Evolutionary conservation across 768 basidiomycete genomes (phyloP).

Genomic region (Suillus plorans): DNA sequence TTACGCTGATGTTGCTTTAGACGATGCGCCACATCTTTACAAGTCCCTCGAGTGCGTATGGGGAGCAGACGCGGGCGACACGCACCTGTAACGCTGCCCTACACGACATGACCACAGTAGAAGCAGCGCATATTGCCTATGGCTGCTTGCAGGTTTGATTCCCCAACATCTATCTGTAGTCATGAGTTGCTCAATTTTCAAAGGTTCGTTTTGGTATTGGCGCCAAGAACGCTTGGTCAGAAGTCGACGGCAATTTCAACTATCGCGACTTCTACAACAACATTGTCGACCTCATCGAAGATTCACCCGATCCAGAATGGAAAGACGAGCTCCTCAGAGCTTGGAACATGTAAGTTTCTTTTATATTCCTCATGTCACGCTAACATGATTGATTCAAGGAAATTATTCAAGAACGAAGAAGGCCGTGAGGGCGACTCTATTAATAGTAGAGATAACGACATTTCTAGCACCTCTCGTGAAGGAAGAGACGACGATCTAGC

Average conservation of each 20-base stretch:
- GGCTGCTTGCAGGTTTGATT: slow-evolving; percentile 10
- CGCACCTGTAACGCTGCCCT: slow-evolving; percentile 10
- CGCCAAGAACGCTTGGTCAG: not conserved
- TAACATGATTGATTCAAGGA: not conserved
- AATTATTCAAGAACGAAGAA: not conserved
- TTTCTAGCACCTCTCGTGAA: too few relatives aligned
- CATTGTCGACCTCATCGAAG: not conserved
- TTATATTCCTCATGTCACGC: not conserved
- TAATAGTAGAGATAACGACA: too few relatives aligned
- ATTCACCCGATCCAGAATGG: slow-evolving; percentile 2
- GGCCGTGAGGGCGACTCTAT: not conserved
- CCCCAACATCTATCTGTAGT: too few relatives aligned
- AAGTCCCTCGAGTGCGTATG: too few relatives aligned
- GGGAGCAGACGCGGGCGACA: not conserved
- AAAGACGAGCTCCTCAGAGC: not conserved
- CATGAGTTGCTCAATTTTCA: too few relatives aligned
- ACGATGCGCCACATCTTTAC: too few relatives aligned
- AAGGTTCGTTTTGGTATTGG: not conserved
- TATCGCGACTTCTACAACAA: slow-evolving; percentile 3
- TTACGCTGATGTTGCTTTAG: too few relatives aligned
- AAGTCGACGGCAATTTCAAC: not conserved
- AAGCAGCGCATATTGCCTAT: slow-evolving; percentile 14
- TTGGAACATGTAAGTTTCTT: slow-evolving; percentile 7
- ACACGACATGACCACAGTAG: slow-evolving; percentile 11
- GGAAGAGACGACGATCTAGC: too few relatives aligned